A percentile compares a stretch with the other conserved stretches of the same genome.
Conservation (phyloP, 2,329 filamentous ascomycete species). For the Fusarium cyanostomum region DNA sequence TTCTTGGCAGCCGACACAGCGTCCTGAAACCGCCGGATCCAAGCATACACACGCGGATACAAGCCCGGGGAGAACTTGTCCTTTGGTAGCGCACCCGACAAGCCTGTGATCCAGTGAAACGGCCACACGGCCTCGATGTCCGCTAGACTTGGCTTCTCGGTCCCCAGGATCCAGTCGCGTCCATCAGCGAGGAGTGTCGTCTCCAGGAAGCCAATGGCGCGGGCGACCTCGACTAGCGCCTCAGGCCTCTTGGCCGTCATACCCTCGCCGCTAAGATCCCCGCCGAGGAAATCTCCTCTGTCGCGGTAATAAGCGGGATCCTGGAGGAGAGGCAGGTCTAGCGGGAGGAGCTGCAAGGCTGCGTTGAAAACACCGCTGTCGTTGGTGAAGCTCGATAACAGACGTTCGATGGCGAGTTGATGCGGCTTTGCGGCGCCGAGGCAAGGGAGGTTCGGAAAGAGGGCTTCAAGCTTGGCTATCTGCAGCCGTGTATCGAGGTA, state of each 20-base stretch:
- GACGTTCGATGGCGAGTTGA: slow-evolving; percentile 58
- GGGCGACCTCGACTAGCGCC: slow-evolving; percentile 63
- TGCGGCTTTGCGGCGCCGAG: slow-evolving; percentile 51
- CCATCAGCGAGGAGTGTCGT: slow-evolving; percentile 70
- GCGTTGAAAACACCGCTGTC: slow-evolving; percentile 67
- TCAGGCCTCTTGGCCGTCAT: slow-evolving; percentile 56
- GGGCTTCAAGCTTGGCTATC: slow-evolving; percentile 68
- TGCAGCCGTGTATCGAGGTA: slow-evolving; percentile 78
- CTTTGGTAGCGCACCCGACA: slow-evolving; percentile 64
- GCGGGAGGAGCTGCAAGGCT: slow-evolving; percentile 65
- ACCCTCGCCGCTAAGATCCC: slow-evolving; percentile 37
- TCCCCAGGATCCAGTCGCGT: slow-evolving; percentile 70
- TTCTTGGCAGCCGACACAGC: slow-evolving; percentile 55
- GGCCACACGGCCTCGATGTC: slow-evolving; percentile 77
- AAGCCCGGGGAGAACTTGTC: slow-evolving; percentile 59
- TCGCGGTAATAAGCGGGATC: slow-evolving; percentile 70
- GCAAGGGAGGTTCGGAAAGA: slow-evolving; percentile 57
- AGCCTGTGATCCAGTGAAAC: slow-evolving; percentile 69
- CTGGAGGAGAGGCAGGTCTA: slow-evolving; percentile 60
- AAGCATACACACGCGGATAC: slow-evolving; percentile 70
- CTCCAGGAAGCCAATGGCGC: slow-evolving; percentile 68
- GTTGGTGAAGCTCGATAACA: slow-evolving; percentile 65
- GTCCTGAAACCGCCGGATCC: slow-evolving; percentile 69
- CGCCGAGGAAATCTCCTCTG: slow-evolving; percentile 52
- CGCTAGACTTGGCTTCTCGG: slow-evolving; percentile 62